Evolutionary conservation across 2,329 filamentous ascomycete genomes (phyloP), one percentile per base, ranked within the genome.

Genomic region (Ophiosphaerella herpotricha): DNA sequence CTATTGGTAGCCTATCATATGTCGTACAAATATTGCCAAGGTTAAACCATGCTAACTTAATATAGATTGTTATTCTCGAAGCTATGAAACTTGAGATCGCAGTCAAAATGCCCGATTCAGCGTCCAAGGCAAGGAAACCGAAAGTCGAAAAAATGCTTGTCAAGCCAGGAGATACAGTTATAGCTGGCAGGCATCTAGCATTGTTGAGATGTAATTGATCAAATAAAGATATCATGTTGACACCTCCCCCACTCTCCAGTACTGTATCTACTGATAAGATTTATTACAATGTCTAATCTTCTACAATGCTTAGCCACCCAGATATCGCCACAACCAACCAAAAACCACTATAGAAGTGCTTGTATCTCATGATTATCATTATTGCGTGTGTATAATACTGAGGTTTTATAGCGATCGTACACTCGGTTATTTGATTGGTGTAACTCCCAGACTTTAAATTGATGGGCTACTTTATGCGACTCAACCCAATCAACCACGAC

Each of bases 1-100:
- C 4, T 21, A 21, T 21, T 21, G 4, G 18, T 5, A 21, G 18
- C 18, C 4, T 21, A 21, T 21, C 18, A 21, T 21, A 21, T 21
- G 4, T 21, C 18, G 18, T 21, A 21, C 18, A 5, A 21, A 21
- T 21, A 21, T 21, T 21, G 18, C 18, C 18, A 21, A 21, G 18
- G 18, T 21, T 21, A 5, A 5, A 18, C 7, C 11, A 29, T 11
- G 35, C 58, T 61, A 18, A 60, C 31, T 7, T 2, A 18, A 5
- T 7, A 7, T 24, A 70, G 67, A 62, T 77, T 14, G 68, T 71
- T 0, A 74, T 77, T n/a, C 67, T 78, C 4, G 76, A 78, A 53
- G 75, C 76, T 1, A 78, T 77, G 76, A 78, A 78, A 57, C 60
- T 78, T 8, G 76, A 78, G 49, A 78, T 78, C 55, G 71, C 73